These are phyloP conservation scores for Penicillium cinerascens DNA, from an alignment of 495 filamentous ascomycete genomes.

Conservation along the genomic window DNA sequence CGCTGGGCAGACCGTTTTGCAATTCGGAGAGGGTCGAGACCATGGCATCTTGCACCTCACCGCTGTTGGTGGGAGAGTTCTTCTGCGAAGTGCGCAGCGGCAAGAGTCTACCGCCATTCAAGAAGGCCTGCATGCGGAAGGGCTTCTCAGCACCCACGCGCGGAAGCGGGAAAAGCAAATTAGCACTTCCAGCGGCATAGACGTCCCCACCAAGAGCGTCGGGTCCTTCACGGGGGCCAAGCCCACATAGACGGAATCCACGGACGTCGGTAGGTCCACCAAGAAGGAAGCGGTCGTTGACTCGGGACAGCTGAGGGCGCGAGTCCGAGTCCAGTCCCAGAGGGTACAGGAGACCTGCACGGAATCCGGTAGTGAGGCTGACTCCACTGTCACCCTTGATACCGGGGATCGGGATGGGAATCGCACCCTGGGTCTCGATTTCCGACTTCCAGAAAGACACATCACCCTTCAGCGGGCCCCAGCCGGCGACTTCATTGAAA, in stretches of 20 bases:
- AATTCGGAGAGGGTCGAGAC: conserved; percentile 58
- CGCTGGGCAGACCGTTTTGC: conserved; percentile 71
- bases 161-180: conserved; percentile 79
- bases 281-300: conserved; percentile 93
- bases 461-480: conserved; percentile 79
- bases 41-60: conserved; percentile 53
- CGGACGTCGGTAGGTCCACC: conserved; percentile 93
- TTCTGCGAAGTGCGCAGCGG: conserved; percentile 61
- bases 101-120: conserved; percentile 84
- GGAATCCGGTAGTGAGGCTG: conserved; percentile 61
- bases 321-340: conserved; percentile 51
- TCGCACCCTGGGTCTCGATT: conserved; percentile 69
- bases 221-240: conserved; percentile 78
- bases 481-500: conserved; percentile 78
- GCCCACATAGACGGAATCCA: conserved; percentile 82
- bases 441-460: conserved; percentile 88
- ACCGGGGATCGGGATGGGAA: conserved; percentile 67
- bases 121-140: conserved; percentile 82
- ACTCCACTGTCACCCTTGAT: conserved; percentile 68
- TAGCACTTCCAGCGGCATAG: conserved; percentile 82
- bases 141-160: conserved; percentile 72
- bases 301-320: conserved; percentile 60
- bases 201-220: conserved; percentile 90
- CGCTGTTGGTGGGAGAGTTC: conserved; percentile 46
- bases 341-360: conserved; percentile 62